A percentile compares a stretch with the other conserved stretches of the same genome.
These are phyloP conservation scores for Phyllosticta paracitricarpa DNA, from an alignment of 2,329 filamentous ascomycete genomes.

Conservation along the genomic window DNA sequence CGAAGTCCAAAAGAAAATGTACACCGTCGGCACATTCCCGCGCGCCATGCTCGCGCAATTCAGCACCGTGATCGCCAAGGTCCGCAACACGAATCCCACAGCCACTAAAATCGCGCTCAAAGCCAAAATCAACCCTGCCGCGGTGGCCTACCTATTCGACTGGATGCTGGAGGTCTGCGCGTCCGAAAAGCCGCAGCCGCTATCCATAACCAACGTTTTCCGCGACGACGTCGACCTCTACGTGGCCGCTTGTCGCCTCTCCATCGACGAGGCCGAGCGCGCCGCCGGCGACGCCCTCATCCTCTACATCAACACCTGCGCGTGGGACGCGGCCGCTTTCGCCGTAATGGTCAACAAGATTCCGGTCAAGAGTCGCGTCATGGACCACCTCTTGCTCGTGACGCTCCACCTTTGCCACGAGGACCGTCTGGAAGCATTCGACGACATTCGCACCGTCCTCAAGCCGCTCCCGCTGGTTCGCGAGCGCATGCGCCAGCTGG, in stretches of 20 bases:
- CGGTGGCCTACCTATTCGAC: background rate
- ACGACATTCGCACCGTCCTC: background rate
- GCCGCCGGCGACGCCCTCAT: background rate
- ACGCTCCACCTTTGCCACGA: background rate
- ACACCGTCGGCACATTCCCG: background rate
- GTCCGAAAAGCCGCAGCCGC: background rate
- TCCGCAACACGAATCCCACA: background rate
- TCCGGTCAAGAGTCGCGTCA: background rate
- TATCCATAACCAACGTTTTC: background rate
- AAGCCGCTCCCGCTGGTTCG: background rate
- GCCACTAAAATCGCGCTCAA: background rate
- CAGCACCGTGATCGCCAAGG: background rate
- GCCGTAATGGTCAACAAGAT: background rate
- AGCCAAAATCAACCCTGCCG: background rate
- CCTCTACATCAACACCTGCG: background rate
- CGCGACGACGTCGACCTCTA: background rate
- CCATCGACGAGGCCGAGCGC: background rate
- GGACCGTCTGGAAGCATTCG: background rate
- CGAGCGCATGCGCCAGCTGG: background rate
- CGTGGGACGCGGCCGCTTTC: background rate
- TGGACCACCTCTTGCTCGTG: background rate
- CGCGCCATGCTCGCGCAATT: background rate
- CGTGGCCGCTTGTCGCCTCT: background rate
- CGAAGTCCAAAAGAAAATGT: background rate
- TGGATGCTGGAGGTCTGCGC: background rate